A percentile compares a stretch with the other conserved stretches of the same genome.
Conservation (phyloP, 192 early-diverging fungal genomes). For the Entomortierella lignicola region DNA sequence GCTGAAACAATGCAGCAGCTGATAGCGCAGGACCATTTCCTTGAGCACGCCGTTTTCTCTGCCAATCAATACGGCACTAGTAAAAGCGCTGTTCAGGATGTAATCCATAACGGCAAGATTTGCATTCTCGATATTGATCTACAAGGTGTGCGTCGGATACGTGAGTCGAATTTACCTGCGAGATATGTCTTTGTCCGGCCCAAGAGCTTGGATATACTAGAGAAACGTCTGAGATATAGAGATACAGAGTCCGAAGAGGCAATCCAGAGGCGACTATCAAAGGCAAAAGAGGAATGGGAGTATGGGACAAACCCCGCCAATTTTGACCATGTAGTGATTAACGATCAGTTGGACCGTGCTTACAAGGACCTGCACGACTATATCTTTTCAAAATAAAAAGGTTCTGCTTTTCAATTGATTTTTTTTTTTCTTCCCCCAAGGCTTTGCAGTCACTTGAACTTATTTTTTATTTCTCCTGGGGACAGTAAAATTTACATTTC, state of each 20-base stretch:
- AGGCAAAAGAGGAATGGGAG: conserved; percentile 80
- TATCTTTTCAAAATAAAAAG: conserved; percentile 56
- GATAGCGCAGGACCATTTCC: conserved; percentile 75
- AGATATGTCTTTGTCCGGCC: conserved; percentile 88
- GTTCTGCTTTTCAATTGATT: not conserved
- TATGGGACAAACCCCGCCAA: conserved; percentile 65
- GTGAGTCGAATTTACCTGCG: conserved; percentile 71
- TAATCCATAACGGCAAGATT: conserved; percentile 73
- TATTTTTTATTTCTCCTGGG: too few relatives aligned
- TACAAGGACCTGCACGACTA: conserved; percentile 70
- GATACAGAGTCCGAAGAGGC: conserved; percentile 88
- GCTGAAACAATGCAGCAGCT: conserved; percentile 70
- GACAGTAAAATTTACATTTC: too few relatives aligned
- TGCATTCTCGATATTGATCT: conserved; percentile 93
- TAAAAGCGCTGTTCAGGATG: conserved; percentile 77
- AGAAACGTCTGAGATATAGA: conserved; percentile 79
- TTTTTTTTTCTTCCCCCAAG: not conserved
- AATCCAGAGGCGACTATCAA: conserved; percentile 74
- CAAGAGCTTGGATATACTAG: conserved; percentile 77
- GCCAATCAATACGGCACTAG: conserved; percentile 92
- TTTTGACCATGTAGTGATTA: conserved; percentile 83
- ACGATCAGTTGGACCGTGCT: conserved; percentile 79
- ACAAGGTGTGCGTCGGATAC: conserved; percentile 82
- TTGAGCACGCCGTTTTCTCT: conserved; percentile 89
- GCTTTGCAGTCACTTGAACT: too few relatives aligned